Conservation (phyloP, 805 yeast species). For the Nakazawaea laoshanensis region DNA sequence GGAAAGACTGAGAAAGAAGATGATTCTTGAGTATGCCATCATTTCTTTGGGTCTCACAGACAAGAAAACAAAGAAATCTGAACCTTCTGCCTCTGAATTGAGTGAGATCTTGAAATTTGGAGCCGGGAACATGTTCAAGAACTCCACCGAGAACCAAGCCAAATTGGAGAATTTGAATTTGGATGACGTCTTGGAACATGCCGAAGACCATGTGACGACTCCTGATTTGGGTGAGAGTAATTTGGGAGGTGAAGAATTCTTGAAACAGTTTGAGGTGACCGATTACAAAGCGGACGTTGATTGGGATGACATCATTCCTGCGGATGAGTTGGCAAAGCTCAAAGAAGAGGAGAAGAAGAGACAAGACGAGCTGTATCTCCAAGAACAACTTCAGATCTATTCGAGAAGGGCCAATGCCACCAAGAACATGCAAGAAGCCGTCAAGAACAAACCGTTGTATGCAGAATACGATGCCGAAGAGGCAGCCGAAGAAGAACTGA, state of each 20-base stretch:
- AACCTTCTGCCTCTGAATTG: slow-evolving; percentile 78
- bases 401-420: slow-evolving; percentile 74
- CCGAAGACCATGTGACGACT: slow-evolving; percentile 94
- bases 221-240: slow-evolving; percentile 98
- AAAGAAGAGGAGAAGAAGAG: slow-evolving; percentile 87
- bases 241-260: slow-evolving; percentile 94
- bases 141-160: slow-evolving; percentile 82
- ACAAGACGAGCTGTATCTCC: slow-evolving; percentile 76
- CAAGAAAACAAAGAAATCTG: slow-evolving; percentile 48
- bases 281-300: slow-evolving; percentile 97
- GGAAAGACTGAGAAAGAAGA: slow-evolving; percentile 94
- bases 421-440: slow-evolving; percentile 37
- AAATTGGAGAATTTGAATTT: slow-evolving; percentile 90
- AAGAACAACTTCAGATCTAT: slow-evolving; percentile 85
- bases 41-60: slow-evolving; percentile 94
- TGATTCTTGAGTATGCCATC: slow-evolving; percentile 97
- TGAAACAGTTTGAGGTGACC: slow-evolving; percentile 95
- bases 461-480: slow-evolving; percentile 32
- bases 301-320: slow-evolving; percentile 99
- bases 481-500: slow-evolving; percentile 30
- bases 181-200: slow-evolving; percentile 93
- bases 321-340: slow-evolving; percentile 78
- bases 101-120: slow-evolving; percentile 95
- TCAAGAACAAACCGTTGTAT: slow-evolving; percentile 22
- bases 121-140: slow-evolving; percentile 96